Evolutionary conservation across 2,329 filamentous ascomycete species (phyloP).

Genomic region (Fusarium sp.): DNA sequence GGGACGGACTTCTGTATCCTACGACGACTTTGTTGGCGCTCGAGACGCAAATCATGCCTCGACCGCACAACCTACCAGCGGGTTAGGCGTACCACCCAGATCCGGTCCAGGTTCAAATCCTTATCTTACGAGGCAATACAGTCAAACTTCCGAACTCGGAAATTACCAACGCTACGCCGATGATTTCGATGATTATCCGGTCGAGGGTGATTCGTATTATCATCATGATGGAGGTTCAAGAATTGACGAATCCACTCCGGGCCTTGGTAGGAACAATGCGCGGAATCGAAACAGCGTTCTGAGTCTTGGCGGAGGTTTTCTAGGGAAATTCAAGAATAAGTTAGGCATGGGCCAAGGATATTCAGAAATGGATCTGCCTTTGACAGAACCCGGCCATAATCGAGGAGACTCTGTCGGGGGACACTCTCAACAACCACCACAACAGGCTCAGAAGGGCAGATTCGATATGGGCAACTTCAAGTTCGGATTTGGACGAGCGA

Average conservation of each 20-base stretch:
- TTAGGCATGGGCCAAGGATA: slow-evolving; percentile 90
- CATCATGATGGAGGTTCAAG: slow-evolving; percentile 80
- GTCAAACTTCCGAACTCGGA: slow-evolving; percentile 84
- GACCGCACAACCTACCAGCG: slow-evolving; percentile 57
- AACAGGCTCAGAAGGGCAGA: slow-evolving; percentile 56
- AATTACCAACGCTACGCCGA: slow-evolving; percentile 94
- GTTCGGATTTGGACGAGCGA: slow-evolving; percentile 88
- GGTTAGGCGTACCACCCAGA: slow-evolving; percentile 44
- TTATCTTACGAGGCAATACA: slow-evolving; percentile 67
- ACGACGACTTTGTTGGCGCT: slow-evolving; percentile 92
- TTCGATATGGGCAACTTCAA: slow-evolving; percentile 85
- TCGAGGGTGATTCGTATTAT: slow-evolving; percentile 85
- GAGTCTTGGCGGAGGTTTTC: slow-evolving; percentile 84
- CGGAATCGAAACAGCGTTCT: slow-evolving; percentile 90
- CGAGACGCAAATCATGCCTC: slow-evolving; percentile 63
- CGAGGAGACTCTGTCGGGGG: slow-evolving; percentile 56
- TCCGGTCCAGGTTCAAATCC: slow-evolving; percentile 52
- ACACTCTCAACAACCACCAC: slow-evolving; percentile 56
- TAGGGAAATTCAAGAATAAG: slow-evolving; percentile 90
- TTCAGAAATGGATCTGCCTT: slow-evolving; percentile 97
- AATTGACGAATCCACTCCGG: slow-evolving; percentile 66
- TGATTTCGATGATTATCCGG: slow-evolving; percentile 84
- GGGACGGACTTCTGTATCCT: slow-evolving; percentile 86
- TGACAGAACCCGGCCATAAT: slow-evolving; percentile 79
- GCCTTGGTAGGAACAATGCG: slow-evolving; percentile 63